Base-by-base conservation (phyloP, 2,329 filamentous ascomycete genomes). In the Arthrobotrys megalospora region DNA sequence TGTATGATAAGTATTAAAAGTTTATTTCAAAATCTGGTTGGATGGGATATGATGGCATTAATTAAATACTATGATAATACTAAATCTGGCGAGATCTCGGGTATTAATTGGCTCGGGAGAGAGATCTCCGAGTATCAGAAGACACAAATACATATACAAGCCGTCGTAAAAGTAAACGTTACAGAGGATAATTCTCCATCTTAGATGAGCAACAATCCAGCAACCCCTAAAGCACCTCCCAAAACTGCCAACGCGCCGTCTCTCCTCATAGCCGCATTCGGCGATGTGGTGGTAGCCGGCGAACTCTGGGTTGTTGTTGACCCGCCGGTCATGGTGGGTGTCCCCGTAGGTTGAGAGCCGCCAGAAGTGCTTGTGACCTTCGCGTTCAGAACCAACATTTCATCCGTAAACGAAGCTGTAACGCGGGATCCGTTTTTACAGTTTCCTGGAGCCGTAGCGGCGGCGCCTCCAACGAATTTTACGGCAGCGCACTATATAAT, bases 401-500 rank as follows among this genome's bases (percentile, higher is more conserved):
- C 75, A 14, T 67, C 11, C 0, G 36, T 19, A 28, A 47, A 78
- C 10, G 34, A 16, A 1, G 52, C 67, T 1, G 36, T 58, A 3
- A 78, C 62, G 1, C 19, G 65, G 1, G 68, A 58, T 16, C 50
- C 76, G 36, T 73, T 79, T 21, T 47, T 68, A 19, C 76, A 79
- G 2, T 36, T 63, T 4, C 36, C 63, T 11, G 68, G 38, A 16
- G 14, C 36, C 6, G 41, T 45, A 19, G 69, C 63, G 3, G 69
- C 63, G 3, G 19, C 47, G 1, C 63, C 69, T 43, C 43, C 32
- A 12, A 68, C 38, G 14, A 79, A 79, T 45, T 67, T 79, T 5
- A 79, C 64, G 14, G 76, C 76, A 2, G 76, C 63, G 41, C 76
- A 79, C 76, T 79, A 52, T 12, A 62, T 34, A 14, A 1, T 3